Conservation (phyloP, 176 grass and related monocot genomes). For the Carex parvula region DNA sequence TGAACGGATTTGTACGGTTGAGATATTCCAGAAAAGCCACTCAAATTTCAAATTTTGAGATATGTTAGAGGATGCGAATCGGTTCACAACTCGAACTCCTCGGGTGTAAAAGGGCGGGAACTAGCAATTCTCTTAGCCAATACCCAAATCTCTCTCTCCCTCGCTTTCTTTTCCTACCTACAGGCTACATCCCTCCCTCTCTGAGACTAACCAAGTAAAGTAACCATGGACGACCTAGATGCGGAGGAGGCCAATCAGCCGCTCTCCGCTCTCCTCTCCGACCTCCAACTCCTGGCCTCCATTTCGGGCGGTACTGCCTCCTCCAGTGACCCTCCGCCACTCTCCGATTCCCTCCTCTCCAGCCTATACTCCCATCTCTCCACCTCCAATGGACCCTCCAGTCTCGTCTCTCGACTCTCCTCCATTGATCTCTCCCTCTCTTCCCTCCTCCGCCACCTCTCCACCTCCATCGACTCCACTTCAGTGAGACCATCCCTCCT, state of each 20-base stretch:
- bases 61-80: too few species aligned
- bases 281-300: conserved; percentile 21
- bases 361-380: neutral
- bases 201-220: neutral
- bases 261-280: conserved; percentile 14
- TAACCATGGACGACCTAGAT: neutral
- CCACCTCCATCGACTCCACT: neutral
- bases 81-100: too few species aligned
- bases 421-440: conserved; percentile 21
- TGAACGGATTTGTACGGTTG: too few species aligned
- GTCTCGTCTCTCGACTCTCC: neutral
- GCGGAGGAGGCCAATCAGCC: neutral
- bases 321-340: conserved; percentile 14
- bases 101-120: conserved; percentile 11
- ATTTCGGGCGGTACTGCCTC: conserved; percentile 16
- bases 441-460: conserved; percentile 20
- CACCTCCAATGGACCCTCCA: neutral
- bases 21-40: too few species aligned
- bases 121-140: neutral
- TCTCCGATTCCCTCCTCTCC: conserved; percentile 5
- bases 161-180: neutral
- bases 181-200: neutral
- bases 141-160: neutral
- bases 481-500: conserved; percentile 39
- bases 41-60: too few species aligned